Conservation (phyloP, 2,329 filamentous ascomycete species). For the Cladosporium oxysporum region DNA sequence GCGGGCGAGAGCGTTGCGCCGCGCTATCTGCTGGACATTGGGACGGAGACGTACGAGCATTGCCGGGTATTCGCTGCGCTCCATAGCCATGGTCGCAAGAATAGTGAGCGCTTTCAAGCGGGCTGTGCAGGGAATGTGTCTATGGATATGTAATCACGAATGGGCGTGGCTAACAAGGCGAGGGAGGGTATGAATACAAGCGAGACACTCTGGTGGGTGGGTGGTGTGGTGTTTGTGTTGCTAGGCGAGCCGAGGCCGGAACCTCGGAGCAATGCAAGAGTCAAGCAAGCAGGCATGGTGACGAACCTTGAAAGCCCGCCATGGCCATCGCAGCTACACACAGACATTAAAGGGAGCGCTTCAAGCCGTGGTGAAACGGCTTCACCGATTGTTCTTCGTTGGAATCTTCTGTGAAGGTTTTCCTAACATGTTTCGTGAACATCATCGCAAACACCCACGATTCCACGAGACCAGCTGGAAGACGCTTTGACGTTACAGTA, state of each 20-base stretch:
- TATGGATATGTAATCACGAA: background rate
- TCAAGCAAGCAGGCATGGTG: background rate
- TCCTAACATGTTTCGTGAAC: background rate
- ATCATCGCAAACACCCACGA: background rate
- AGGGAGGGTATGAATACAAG: slow-evolving; percentile 1
- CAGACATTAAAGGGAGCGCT: slow-evolving; percentile 5
- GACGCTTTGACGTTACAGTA: slow-evolving; percentile 2
- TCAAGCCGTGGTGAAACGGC: background rate
- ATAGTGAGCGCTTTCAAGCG: slow-evolving; percentile 8
- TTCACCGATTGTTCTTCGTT: background rate
- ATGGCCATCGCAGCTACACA: background rate
- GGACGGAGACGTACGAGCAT: slow-evolving; percentile 72
- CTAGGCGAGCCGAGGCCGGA: background rate
- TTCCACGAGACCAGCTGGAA: background rate
- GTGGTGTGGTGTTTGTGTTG: slow-evolving; percentile 4
- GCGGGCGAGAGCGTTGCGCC: slow-evolving; percentile 2
- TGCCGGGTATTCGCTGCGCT: slow-evolving; percentile 86
- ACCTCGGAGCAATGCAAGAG: background rate
- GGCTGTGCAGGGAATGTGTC: background rate
- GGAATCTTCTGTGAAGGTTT: background rate
- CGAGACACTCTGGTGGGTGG: background rate
- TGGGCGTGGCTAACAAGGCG: background rate
- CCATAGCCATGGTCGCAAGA: slow-evolving; percentile 52
- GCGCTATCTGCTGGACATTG: slow-evolving; percentile 7
- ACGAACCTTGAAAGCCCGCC: slow-evolving; percentile 2